Conservation (phyloP, 1,284 basidiomycete genomes). For the Calocybe gambosa region DNA sequence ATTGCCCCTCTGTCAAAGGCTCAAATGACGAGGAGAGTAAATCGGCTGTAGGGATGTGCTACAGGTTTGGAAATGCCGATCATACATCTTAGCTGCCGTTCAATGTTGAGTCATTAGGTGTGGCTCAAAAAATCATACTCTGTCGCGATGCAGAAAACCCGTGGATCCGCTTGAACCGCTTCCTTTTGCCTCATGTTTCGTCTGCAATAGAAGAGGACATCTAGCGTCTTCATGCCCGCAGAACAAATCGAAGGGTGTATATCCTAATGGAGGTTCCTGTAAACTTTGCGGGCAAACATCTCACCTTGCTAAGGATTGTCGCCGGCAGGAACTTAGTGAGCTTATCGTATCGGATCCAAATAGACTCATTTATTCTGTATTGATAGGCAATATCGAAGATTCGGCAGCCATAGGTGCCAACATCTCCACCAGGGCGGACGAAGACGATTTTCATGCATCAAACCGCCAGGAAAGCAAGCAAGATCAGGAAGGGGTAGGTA, state of each 20-base stretch:
- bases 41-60: slow-evolving; percentile 68
- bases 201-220: slow-evolving; percentile 79
- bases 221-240: slow-evolving; percentile 77
- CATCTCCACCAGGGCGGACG: slow-evolving; percentile 70
- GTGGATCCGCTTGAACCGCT: slow-evolving; percentile 63
- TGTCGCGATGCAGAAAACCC: slow-evolving; percentile 71
- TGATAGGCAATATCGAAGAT: slow-evolving; percentile 22
- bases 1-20: slow-evolving; percentile 61
- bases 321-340: slow-evolving; percentile 53
- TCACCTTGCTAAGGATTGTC: slow-evolving; percentile 85
- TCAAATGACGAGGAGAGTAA: slow-evolving; percentile 20
- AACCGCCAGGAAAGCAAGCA: slow-evolving; percentile 58
- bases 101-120: slow-evolving; percentile 47
- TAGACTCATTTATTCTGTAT: slow-evolving; percentile 9
- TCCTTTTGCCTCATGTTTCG: slow-evolving; percentile 89
- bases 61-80: slow-evolving; percentile 52
- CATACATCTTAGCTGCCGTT: neutral
- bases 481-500: slow-evolving; percentile 31
- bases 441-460: slow-evolving; percentile 87
- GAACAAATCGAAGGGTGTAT: slow-evolving; percentile 79
- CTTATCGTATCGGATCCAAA: slow-evolving; percentile 11
- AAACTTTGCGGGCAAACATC: slow-evolving; percentile 82
- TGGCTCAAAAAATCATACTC: slow-evolving; percentile 73
- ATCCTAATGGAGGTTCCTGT: slow-evolving; percentile 87
- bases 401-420: slow-evolving; percentile 46